Base-by-base conservation (phyloP, 805 yeast species). In the Candida pini region DNA sequence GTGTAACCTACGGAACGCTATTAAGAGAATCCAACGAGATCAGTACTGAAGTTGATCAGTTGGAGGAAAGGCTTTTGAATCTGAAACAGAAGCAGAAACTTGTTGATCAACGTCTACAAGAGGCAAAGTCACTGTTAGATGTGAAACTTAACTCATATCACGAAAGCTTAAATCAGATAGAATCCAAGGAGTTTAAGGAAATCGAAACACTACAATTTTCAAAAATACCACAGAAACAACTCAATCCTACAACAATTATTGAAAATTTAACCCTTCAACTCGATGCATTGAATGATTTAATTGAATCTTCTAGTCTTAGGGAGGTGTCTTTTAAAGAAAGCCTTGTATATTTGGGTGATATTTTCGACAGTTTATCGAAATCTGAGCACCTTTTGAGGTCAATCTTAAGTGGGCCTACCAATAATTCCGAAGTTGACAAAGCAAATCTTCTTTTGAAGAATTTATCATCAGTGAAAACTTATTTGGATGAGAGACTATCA, bases 41-140 rank as follows among this genome's bases (percentile, higher is more conserved):
- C 3, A 69, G 64, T 36, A 10, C 29, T 3, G 71, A 71, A 35
- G 69, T 74, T 8, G 41, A 26, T 2, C 51, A 49, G 1, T 44
- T 72, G 27, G 73, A 73, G 37, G 27, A 38, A 7, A 56, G 58
- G 24, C 44, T 74, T 20, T 28, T 33, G 7, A 39, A 44, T 3
- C 41, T 71, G n/a, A 58, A 55, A 28, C 43, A 43, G 3, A 68
- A 65, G 46, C 63, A 63, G 33, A 42, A 37, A 9, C 38, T 62
- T 4, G 34, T 74, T 1, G 44, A 48, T 8, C 34, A 43, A 8
- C 78, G 73, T 44, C 53, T 73, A 19, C 54, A 59, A 18, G 64
- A 63, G 14, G 63, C 78, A 1, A 65, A 69, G 43, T 71, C 78
- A 3, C 62, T 73, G 3, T 43, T 74, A 18, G 79, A 73, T 36